Conservation (phyloP, 495 filamentous ascomycete genomes). For the Cairneyella variabilis region DNA sequence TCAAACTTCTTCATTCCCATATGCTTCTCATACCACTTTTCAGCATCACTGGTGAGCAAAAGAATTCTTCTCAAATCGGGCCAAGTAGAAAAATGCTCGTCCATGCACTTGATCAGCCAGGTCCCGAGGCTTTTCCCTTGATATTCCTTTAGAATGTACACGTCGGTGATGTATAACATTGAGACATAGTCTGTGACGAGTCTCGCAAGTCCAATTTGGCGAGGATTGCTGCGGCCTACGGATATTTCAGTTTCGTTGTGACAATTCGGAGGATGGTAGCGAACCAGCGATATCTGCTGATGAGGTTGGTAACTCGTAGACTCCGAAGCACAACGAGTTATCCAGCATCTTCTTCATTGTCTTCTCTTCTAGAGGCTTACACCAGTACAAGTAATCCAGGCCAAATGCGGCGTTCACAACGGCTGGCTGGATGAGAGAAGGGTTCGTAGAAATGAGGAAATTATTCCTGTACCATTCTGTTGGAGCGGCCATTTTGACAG, state of each 20-base stretch:
- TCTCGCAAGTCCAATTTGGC: slow-evolving; percentile 55
- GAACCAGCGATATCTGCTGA: slow-evolving; percentile 29
- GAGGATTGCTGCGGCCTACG: slow-evolving; percentile 6
- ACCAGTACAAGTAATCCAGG: slow-evolving; percentile 55
- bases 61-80: slow-evolving; percentile 52
- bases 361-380: slow-evolving; percentile 33
- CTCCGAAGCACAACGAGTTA: slow-evolving; percentile 51
- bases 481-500: slow-evolving; percentile 13
- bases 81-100: slow-evolving; percentile 51
- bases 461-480: slow-evolving; percentile 21
- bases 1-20: slow-evolving; percentile 42
- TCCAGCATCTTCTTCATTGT: slow-evolving; percentile 41
- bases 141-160: slow-evolving; percentile 54
- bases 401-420: slow-evolving; percentile 47
- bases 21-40: slow-evolving; percentile 42
- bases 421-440: slow-evolving; percentile 39
- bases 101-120: slow-evolving; percentile 58
- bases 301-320: slow-evolving; percentile 40
- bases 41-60: slow-evolving; percentile 40
- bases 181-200: slow-evolving; percentile 62
- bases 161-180: slow-evolving; percentile 66
- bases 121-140: slow-evolving; percentile 57
- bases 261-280: not conserved
- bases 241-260: not conserved
- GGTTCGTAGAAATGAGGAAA: slow-evolving; percentile 47